Percentiles rank a stretch among this genome's conserved stretches.
Evolutionary conservation across 2,329 filamentous ascomycete species (phyloP).

Genomic region (Neofusicoccum ribis): DNA sequence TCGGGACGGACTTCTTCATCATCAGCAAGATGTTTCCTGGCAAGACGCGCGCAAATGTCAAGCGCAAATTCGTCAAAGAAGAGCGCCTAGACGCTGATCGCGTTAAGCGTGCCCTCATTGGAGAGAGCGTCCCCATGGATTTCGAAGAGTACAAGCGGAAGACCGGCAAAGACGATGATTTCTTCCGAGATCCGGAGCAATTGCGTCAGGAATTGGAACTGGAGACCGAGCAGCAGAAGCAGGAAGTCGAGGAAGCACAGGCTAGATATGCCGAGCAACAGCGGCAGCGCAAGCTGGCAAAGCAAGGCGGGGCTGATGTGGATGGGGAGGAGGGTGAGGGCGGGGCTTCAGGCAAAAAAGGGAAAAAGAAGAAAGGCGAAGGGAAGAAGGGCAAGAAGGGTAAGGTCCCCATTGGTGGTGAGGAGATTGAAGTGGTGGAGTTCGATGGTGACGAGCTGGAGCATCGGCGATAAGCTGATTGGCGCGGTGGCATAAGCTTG

Average conservation of each 20-base stretch:
- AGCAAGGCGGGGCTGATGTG: constrained; percentile 9
- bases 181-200: constrained; percentile 39
- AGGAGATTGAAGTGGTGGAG: constrained; percentile 22
- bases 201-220: constrained; percentile 34
- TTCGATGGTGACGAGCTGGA: constrained; percentile 23
- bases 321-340: constrained; percentile 15
- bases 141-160: constrained; percentile 43
- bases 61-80: constrained; percentile 80
- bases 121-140: constrained; percentile 40
- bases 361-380: constrained; percentile 30
- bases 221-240: constrained; percentile 30
- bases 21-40: constrained; percentile 74
- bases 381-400: constrained; percentile 23
- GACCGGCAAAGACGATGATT: constrained; percentile 36
- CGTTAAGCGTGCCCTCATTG: constrained; percentile 63
- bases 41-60: constrained; percentile 71
- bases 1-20: constrained; percentile 81
- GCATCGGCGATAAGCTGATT: constrained; percentile 3
- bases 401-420: constrained; percentile 20
- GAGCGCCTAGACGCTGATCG: constrained; percentile 65
- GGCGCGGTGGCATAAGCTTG: not conserved
- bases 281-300: constrained; percentile 33
- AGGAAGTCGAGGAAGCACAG: constrained; percentile 37
- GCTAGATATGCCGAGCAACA: constrained; percentile 38
- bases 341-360: constrained; percentile 6